phyloP scores from a whole-genome alignment of 2,329 filamentous ascomycete species.

The Apiospora kogelbergensis region DNA sequence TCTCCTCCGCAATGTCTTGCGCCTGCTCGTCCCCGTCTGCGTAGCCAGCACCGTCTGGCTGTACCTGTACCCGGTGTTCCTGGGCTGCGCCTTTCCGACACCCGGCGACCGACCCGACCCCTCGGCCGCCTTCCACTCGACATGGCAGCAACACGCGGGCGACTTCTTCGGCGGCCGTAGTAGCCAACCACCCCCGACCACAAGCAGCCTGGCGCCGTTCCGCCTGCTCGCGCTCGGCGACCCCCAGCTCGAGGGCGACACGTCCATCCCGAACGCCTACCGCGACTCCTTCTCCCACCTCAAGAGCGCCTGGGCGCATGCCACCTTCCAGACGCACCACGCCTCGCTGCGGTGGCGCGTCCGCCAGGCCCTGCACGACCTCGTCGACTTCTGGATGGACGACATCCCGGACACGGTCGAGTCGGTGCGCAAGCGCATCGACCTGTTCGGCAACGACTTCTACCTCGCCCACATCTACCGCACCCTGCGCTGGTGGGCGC shows the following conservation, averaged over 20 bases:
- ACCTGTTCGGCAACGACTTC: conserved; percentile 90
- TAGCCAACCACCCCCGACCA: conserved; percentile 23
- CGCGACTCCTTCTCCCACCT: conserved; percentile 55
- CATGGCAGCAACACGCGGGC: conserved; percentile 33
- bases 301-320: conserved; percentile 44
- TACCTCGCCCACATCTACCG: conserved; percentile 94
- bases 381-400: conserved; percentile 61
- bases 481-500: conserved; percentile 77
- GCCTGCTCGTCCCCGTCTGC: conserved; percentile 63
- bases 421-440: conserved; percentile 74
- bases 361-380: conserved; percentile 55
- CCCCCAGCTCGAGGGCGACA: conserved; percentile 91
- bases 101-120: conserved; percentile 27
- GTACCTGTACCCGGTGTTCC: conserved; percentile 83
- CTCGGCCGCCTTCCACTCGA: conserved; percentile 37
- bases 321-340: conserved; percentile 46
- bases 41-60: conserved; percentile 73
- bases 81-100: conserved; percentile 76
- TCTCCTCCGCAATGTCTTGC: conserved; percentile 56
- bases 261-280: conserved; percentile 67
- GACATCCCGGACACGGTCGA: conserved; percentile 69
- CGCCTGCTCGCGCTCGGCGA: conserved; percentile 86
- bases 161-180: too few species aligned
- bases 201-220: conserved; percentile 74
- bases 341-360: conserved; percentile 51